A percentile compares a stretch with the other conserved stretches of the same genome.
Conservation (phyloP, 2,329 filamentous ascomycete species). For the Tolypocladium ovalisporum region DNA sequence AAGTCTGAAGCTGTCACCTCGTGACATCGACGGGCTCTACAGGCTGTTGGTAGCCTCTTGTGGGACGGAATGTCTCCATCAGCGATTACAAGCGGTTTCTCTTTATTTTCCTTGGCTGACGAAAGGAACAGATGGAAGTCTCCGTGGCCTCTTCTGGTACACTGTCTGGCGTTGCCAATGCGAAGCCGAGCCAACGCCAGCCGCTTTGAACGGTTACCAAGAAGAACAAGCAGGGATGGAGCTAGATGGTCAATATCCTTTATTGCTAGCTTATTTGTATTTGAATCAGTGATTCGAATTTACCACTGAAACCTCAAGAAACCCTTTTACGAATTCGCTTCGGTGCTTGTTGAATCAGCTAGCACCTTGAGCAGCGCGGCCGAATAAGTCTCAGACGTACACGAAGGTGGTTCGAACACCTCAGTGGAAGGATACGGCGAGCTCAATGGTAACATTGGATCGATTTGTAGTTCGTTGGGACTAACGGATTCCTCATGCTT, state of each 20-base stretch:
- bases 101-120: neutral
- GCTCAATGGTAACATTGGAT: too few relatives aligned
- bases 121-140: neutral
- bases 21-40: neutral
- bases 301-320: too few relatives aligned
- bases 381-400: too few relatives aligned
- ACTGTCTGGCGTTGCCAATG: neutral
- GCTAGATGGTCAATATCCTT: neutral
- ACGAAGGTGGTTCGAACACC: too few relatives aligned
- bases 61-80: neutral
- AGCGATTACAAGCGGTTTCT: neutral
- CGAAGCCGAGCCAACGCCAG: neutral
- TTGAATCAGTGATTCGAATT: too few relatives aligned
- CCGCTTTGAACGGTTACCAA: neutral
- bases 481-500: too few relatives aligned
- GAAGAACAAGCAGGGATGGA: neutral
- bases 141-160: neutral
- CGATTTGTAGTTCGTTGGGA: too few relatives aligned
- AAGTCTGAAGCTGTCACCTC: neutral
- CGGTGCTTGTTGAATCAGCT: too few relatives aligned
- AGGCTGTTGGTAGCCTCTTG: neutral
- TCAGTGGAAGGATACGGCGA: too few relatives aligned
- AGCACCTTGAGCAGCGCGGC: too few relatives aligned
- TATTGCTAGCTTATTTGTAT: too few relatives aligned
- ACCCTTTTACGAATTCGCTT: too few relatives aligned